These are phyloP conservation scores for Boletus sensibilis DNA, from an alignment of 768 basidiomycete species.

Conservation along the genomic window DNA sequence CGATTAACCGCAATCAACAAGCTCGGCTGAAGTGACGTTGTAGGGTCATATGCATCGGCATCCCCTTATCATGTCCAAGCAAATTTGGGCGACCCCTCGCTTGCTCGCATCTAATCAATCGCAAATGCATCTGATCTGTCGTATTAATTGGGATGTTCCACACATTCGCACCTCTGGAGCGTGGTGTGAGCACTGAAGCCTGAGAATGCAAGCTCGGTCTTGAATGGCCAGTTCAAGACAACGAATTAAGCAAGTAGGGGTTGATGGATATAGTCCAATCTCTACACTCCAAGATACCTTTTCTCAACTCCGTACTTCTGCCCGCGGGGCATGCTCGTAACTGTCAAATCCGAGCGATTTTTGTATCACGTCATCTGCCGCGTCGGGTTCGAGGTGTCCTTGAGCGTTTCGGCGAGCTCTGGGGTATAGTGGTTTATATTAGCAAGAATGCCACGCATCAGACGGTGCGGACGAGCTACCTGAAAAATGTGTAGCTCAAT, in stretches of 20 bases:
- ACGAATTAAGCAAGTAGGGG: background rate
- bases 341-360: constrained; percentile 73
- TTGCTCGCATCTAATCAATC: no score
- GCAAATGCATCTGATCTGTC: no score
- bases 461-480: constrained; percentile 43
- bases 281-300: background rate
- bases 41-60: background rate
- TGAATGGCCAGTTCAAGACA: background rate
- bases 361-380: constrained; percentile 73
- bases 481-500: constrained; percentile 96
- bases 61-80: background rate
- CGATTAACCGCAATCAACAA: background rate
- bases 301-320: constrained; percentile 21
- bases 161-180: background rate
- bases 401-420: constrained; percentile 84
- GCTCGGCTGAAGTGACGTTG: background rate
- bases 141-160: background rate
- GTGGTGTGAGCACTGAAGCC: no score
- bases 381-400: constrained; percentile 91
- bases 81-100: no score
- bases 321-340: constrained; percentile 50
- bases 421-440: background rate
- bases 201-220: background rate
- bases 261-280: background rate
- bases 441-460: background rate